Conservation (phyloP, 768 basidiomycete species). For the Mycena filopes region DNA sequence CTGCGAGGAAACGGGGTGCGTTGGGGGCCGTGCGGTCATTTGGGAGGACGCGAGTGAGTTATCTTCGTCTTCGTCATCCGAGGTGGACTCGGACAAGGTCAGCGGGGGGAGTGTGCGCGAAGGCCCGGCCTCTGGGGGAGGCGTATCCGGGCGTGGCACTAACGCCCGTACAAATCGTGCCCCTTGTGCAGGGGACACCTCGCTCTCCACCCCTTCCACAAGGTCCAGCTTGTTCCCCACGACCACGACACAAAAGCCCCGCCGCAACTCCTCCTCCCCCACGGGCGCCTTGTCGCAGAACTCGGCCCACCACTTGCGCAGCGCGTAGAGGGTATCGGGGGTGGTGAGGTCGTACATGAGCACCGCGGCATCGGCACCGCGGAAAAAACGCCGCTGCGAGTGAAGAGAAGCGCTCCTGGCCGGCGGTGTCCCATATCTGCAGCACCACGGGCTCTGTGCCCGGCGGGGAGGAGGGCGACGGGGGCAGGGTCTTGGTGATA, state of each 20-base stretch:
- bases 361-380: conserved; percentile 84
- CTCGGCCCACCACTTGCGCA: conserved; percentile 83
- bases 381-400: conserved; percentile 86
- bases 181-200: conserved; percentile 56
- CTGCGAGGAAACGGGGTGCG: conserved; percentile 24
- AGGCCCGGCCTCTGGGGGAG: conserved; percentile 27
- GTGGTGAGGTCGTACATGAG: conserved; percentile 85
- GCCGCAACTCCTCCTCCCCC: conserved; percentile 62
- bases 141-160: conserved; percentile 51
- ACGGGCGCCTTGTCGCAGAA: conserved; percentile 77
- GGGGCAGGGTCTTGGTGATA: conserved; percentile 77
- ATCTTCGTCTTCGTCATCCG: conserved; percentile 23
- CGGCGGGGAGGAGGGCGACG: conserved; percentile 44
- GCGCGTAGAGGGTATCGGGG: conserved; percentile 65
- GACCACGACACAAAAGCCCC: conserved; percentile 72
- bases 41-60: conserved; percentile 38
- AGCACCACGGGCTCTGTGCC: conserved; percentile 57
- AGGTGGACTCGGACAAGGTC: not conserved
- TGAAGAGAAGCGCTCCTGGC: conserved; percentile 89
- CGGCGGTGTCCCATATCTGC: conserved; percentile 76
- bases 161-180: conserved; percentile 65
- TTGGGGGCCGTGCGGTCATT: conserved; percentile 36
- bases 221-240: conserved; percentile 87
- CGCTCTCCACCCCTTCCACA: conserved; percentile 34
- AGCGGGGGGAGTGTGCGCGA: not conserved